phyloP scores from a whole-genome alignment of 176 grass and related monocot species.

The Avena atlantica region DNA sequence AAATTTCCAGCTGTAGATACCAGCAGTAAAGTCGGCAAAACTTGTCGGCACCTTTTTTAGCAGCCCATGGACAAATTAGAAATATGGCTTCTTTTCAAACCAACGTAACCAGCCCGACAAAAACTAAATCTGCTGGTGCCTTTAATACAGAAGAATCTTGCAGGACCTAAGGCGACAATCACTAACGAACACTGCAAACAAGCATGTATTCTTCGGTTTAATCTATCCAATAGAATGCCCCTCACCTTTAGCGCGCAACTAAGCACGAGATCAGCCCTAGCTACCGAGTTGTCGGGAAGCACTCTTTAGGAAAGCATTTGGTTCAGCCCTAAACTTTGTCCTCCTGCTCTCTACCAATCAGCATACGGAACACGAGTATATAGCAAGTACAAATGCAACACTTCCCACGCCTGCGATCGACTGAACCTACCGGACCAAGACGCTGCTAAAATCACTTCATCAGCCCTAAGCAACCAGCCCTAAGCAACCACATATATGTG shows the following conservation, averaged over 20 bases:
- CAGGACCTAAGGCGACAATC: background rate
- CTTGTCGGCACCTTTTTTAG: background rate
- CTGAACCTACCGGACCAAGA: background rate
- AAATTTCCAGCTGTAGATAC: background rate
- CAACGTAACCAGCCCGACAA: background rate
- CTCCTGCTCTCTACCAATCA: background rate
- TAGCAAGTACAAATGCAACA: background rate
- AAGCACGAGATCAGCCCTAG: background rate
- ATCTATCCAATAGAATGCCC: background rate
- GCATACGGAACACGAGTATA: too few species aligned
- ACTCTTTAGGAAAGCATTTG: conserved; percentile 17
- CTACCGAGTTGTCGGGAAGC: background rate
- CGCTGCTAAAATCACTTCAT: background rate
- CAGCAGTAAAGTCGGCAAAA: background rate
- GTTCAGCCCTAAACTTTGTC: background rate
- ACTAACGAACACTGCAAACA: background rate
- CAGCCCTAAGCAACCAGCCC: background rate
- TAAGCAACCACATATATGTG: background rate
- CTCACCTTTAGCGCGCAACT: background rate
- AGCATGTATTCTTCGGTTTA: background rate
- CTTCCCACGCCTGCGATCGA: background rate
- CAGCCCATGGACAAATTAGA: background rate
- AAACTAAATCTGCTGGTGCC: background rate
- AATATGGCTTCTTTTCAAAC: background rate
- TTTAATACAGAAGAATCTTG: background rate